Evolutionary conservation across 2,329 filamentous ascomycete species (phyloP), one percentile per base, ranked within the genome.

Genomic region (Alternaria sp.): DNA sequence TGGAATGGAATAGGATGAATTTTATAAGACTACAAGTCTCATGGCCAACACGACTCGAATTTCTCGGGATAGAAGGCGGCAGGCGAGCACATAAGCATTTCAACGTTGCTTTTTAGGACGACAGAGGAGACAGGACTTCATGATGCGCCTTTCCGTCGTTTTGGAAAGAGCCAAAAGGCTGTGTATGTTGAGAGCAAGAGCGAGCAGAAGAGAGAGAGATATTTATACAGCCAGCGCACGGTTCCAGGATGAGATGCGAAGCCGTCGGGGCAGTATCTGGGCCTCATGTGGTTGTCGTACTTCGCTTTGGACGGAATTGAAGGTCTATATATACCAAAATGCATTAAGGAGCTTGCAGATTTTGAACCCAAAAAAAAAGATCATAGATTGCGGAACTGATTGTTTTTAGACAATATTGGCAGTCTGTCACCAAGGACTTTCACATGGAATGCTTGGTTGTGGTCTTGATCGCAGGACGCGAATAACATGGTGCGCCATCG

Each of bases 171-270:
- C n/a, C 36, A 3, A 10, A 11, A 17, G 36, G 36, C 36, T 17
- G 15, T 40, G 2, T 9, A 40, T 10, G 9, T 10, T 40, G 1
- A 6, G 5, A 17, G 36, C n/a, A 40, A 40, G n/a, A 40, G 9
- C 11, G 5, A 17, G n/a, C 2, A 40, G 8, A 40, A 11, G 8
- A 17, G n/a, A 40, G 3, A 3, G 36, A 40, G 0, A 5, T 40
- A 10, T 40, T 17, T 40, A 40, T 40, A 40, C 36, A 3, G 36
- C n/a, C 8, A 40, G n/a, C 36, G 36, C 9, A 40, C 36, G n/a
- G n/a, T 0, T 40, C 0, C 15, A 17, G 15, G n/a, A 17, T 17
- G 8, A 0, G 0, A 40, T 40, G 8, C 1, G 15, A n/a, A n/a
- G 7, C 15, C 5, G 9, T 17, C 5, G n/a, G 15, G 8, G n/a